A percentile compares a stretch with the other conserved stretches of the same genome.
Conservation (phyloP, 2,329 filamentous ascomycete species). For the Grosmannia huntii region DNA sequence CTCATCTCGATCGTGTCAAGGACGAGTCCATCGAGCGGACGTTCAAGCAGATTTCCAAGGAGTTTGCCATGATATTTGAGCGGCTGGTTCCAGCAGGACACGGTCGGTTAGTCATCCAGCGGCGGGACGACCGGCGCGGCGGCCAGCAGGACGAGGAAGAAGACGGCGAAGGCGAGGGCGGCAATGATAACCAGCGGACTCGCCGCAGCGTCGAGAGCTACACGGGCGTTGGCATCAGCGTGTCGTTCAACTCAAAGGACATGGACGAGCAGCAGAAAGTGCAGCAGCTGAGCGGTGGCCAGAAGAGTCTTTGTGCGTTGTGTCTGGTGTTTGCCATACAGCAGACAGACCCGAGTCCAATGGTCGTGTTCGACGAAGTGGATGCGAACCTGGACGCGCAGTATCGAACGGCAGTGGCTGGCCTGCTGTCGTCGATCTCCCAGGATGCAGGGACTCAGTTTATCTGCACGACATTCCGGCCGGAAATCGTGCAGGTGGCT, state of each 20-base stretch:
- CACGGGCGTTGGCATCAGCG: conserved; percentile 87
- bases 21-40: conserved; percentile 97
- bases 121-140: conserved; percentile 61
- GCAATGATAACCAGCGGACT: conserved; percentile 46
- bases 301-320: conserved; percentile 97
- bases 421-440: conserved; percentile 71
- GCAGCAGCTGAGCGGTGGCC: conserved; percentile 90
- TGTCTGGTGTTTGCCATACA: conserved; percentile 98
- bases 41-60: conserved; percentile 92
- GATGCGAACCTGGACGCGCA: conserved; percentile 97
- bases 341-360: conserved; percentile 90
- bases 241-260: conserved; percentile 97
- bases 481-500: conserved; percentile 88
- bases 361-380: conserved; percentile 98
- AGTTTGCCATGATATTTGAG: conserved; percentile 88
- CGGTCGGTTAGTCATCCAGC: conserved; percentile 83
- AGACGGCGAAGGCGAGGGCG: conserved; percentile 49
- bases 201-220: conserved; percentile 69
- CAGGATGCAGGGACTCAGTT: conserved; percentile 61
- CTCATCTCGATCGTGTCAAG: conserved; percentile 85
- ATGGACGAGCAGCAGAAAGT: conserved; percentile 93
- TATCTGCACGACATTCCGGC: conserved; percentile 97
- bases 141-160: conserved; percentile 45
- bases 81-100: conserved; percentile 89
- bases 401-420: conserved; percentile 89